Evolutionary conservation across 495 filamentous ascomycete species (phyloP).

Genomic region (Extremus antarcticus): DNA sequence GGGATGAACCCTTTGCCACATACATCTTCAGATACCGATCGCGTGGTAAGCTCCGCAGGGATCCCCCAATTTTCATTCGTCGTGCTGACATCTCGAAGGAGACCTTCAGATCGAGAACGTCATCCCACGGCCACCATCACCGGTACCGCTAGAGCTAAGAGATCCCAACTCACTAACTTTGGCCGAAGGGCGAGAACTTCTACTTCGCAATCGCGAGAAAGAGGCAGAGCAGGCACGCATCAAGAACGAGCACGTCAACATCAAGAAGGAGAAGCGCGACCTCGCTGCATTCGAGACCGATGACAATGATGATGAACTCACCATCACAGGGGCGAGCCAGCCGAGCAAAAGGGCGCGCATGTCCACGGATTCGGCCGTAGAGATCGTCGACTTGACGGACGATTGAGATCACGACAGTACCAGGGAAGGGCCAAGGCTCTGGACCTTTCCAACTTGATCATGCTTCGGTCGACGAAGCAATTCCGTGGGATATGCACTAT

Average conservation of each 20-base stretch:
- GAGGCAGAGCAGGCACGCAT: neutral
- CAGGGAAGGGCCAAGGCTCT: neutral
- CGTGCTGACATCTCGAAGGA: slow-evolving; percentile 1
- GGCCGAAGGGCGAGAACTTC: slow-evolving; percentile 14
- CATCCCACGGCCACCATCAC: slow-evolving; percentile 17
- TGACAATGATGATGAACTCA: slow-evolving; percentile 7
- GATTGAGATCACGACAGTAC: neutral
- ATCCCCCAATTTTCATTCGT: neutral
- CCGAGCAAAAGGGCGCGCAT: neutral
- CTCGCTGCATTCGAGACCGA: neutral
- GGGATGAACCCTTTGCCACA: slow-evolving; percentile 9
- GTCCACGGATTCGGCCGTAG: neutral
- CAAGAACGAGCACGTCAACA: neutral
- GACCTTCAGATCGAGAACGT: slow-evolving; percentile 20
- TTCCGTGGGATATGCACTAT: neutral
- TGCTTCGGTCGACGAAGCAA: neutral
- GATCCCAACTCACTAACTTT: slow-evolving; percentile 9
- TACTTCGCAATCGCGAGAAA: slow-evolving; percentile 8
- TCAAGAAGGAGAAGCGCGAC: slow-evolving; percentile 13
- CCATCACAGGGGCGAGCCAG: neutral
- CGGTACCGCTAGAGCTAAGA: slow-evolving; percentile 18
- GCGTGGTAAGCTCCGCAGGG: neutral
- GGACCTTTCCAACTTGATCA: neutral
- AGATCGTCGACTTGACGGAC: slow-evolving; percentile 6
- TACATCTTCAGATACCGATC: slow-evolving; percentile 20